Evolutionary conservation across 495 filamentous ascomycete species (phyloP), one percentile per base, ranked within the genome.

Genomic region (Tetracladium marchalianum): DNA sequence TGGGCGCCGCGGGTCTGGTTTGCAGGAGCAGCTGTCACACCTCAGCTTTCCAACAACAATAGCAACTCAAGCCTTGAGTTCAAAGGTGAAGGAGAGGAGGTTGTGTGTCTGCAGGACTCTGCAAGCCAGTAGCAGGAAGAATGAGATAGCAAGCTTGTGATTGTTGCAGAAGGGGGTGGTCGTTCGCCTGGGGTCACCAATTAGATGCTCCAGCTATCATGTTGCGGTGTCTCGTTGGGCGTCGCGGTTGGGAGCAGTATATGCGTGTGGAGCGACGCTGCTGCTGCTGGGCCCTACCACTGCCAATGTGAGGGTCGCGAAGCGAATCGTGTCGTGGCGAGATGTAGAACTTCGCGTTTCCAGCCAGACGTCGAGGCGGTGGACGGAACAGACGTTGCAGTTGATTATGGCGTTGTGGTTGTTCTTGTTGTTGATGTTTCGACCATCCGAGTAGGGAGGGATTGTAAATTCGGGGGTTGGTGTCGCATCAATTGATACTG

Each of bases 131-230:
- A 7, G 22, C 22, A 27, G 22, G 22, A 27, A 27, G 22, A 27
- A 27, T 27, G 3, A 3, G 7, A 27, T 27, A 7, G 22, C 22
- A 7, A 27, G 53, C 49, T 52, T 46, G 44, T 56, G 53, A 54
- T 52, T 13, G 51, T 27, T 27, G 22, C 22, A 27, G 22, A 27
- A 7, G 44, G 56, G 56, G 16, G 15, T 35, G 16, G 51, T 56
- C 51, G n/a, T n/a, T n/a, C n/a, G n/a, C n/a, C n/a, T n/a, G n/a
- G n/a, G 51, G 40, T 60, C 57, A 60, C 53, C 53, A 60, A 60
- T 56, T 16, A 35, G 38, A 13, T 17, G 11, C 39, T 22, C 48
- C 47, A 44, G 53, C 51, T 54, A 50, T 41, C 57, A 60, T 60
- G 24, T 40, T 52, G 57, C 31, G 50, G 42, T 50, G 18, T 13